A percentile compares a stretch with the other conserved stretches of the same genome.
phyloP scores from a whole-genome alignment of 2,329 filamentous ascomycete species.

The Arthrobotrys iridis region DNA sequence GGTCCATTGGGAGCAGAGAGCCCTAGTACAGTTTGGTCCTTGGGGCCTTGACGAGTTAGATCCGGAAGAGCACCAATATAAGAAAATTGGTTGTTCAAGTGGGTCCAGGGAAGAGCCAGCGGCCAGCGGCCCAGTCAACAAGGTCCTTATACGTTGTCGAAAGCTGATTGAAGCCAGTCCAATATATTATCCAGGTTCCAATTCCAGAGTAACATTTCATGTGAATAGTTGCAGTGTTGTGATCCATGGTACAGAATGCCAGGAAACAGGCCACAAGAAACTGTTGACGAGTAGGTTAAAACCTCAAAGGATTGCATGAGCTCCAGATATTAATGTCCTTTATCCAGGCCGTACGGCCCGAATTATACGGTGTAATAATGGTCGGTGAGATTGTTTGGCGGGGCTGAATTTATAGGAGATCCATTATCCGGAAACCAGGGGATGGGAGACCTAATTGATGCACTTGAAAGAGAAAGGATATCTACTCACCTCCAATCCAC shows the following conservation, averaged over 20 bases:
- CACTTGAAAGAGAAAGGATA: conserved; percentile 16
- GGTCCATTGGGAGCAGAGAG: conserved; percentile 8
- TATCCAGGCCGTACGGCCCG: conserved; percentile 3
- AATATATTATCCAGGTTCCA: conserved; percentile 15
- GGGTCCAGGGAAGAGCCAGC: background rate
- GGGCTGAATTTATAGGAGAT: background rate
- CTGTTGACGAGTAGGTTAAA: background rate
- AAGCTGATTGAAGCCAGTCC: conserved; percentile 12
- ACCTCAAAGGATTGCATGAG: background rate
- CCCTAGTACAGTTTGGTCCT: conserved; percentile 2
- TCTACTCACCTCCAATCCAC: conserved; percentile 52
- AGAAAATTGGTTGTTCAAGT: background rate
- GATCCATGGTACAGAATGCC: conserved; percentile 1
- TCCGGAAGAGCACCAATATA: background rate
- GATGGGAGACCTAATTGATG: conserved; percentile 24
- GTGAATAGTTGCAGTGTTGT: background rate
- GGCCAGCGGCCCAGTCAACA: background rate
- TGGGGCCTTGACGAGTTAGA: background rate
- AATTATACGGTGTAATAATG: conserved; percentile 5
- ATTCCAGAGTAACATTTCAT: conserved; percentile 7
- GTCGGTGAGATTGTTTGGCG: background rate
- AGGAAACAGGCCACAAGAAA: conserved; percentile 3
- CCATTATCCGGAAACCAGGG: conserved; percentile 24
- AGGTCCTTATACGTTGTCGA: background rate
- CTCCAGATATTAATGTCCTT: conserved; percentile 9